Evolutionary conservation across 768 basidiomycete species (phyloP).

Genomic region (Xerocomus potaroensis): DNA sequence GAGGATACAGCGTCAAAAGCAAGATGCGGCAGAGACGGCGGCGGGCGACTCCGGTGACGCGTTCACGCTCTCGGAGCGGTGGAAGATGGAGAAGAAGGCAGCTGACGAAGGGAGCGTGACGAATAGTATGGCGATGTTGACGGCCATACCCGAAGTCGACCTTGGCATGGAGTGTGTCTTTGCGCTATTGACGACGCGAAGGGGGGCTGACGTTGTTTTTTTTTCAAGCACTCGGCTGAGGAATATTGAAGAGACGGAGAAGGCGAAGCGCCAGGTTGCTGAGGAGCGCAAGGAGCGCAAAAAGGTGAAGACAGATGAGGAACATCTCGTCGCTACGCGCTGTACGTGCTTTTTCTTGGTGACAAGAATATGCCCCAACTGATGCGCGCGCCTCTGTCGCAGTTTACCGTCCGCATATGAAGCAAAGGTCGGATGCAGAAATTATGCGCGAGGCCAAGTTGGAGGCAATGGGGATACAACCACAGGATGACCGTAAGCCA

Average conservation of each 20-base stretch:
- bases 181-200: neutral
- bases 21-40: slow-evolving; percentile 44
- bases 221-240: slow-evolving; percentile 85
- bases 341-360: slow-evolving; percentile 55
- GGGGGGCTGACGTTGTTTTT: neutral
- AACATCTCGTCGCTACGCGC: slow-evolving; percentile 79
- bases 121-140: slow-evolving; percentile 91
- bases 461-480: slow-evolving; percentile 76
- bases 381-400: neutral
- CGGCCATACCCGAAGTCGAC: slow-evolving; percentile 97
- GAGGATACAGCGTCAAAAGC: slow-evolving; percentile 59
- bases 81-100: slow-evolving; percentile 51
- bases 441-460: slow-evolving; percentile 85
- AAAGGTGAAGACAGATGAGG: slow-evolving; percentile 59
- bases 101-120: slow-evolving; percentile 91
- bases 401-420: slow-evolving; percentile 85
- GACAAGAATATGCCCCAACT: neutral
- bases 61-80: slow-evolving; percentile 65
- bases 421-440: slow-evolving; percentile 81
- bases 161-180: slow-evolving; percentile 92
- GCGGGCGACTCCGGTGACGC: slow-evolving; percentile 62
- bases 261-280: slow-evolving; percentile 82
- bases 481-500: slow-evolving; percentile 34
- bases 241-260: slow-evolving; percentile 98
- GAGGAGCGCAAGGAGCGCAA: slow-evolving; percentile 65